Percentiles rank a stretch among this genome's conserved stretches.
These are phyloP conservation scores for Phytopythium kandeliae DNA, from an alignment of 352 stramenopile species.

Conservation along the genomic window DNA sequence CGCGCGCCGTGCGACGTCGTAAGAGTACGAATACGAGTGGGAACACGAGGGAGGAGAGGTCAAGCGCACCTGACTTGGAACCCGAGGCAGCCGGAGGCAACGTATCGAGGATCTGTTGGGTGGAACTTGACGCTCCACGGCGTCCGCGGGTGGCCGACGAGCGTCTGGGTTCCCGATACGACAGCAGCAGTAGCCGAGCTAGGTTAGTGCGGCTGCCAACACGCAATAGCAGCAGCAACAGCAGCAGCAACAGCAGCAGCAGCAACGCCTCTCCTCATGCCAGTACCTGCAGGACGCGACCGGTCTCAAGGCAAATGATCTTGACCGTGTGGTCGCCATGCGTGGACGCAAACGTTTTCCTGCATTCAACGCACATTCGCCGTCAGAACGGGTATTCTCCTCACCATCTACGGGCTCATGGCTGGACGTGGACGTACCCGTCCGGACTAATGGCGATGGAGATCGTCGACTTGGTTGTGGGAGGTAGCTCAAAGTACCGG, in stretches of 20 bases:
- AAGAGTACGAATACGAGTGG: too few relatives aligned
- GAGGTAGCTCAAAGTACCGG: slow-evolving; percentile 78
- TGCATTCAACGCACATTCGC: slow-evolving; percentile 8
- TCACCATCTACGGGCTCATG: neutral
- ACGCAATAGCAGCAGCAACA: too few relatives aligned
- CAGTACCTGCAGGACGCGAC: slow-evolving; percentile 71
- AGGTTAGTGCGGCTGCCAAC: neutral
- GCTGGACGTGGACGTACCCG: slow-evolving; percentile 29
- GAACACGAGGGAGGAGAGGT: neutral
- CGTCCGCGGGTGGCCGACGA: slow-evolving; percentile 80
- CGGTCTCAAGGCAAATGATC: slow-evolving; percentile 92
- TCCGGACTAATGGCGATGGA: slow-evolving; percentile 86
- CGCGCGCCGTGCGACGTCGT: too few relatives aligned
- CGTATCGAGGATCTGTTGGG: slow-evolving; percentile 88
- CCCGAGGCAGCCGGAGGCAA: slow-evolving; percentile 96
- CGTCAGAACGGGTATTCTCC: neutral
- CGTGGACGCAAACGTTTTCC: slow-evolving; percentile 94
- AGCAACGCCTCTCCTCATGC: neutral
- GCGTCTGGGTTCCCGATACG: slow-evolving; percentile 34
- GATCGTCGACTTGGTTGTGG: slow-evolving; percentile 85
- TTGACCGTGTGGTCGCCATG: slow-evolving; percentile 99
- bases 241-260: too few relatives aligned
- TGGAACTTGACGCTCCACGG: slow-evolving; percentile 99
- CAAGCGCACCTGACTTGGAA: slow-evolving; percentile 86
- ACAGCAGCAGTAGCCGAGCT: neutral